Percentiles rank a stretch among this genome's conserved stretches.
phyloP scores from a whole-genome alignment of 371 early-diverging fungal genomes.

The Syncephalastrum sp. region DNA sequence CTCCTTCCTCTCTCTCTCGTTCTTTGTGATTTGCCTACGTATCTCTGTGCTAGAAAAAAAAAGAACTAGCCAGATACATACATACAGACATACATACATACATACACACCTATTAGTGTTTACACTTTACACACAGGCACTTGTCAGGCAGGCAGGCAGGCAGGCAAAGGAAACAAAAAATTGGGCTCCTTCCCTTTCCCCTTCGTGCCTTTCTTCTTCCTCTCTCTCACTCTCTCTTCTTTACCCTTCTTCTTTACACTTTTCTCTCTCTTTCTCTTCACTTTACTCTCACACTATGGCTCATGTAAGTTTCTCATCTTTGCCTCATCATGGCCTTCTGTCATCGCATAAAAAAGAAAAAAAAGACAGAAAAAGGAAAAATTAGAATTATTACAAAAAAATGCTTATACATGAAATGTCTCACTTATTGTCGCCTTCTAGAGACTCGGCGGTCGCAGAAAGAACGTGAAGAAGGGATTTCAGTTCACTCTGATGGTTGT shows the following conservation, averaged over 20 bases:
- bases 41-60: too few relatives aligned
- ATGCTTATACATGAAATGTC: too few relatives aligned
- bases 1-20: constrained; percentile 4
- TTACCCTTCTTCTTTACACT: constrained; percentile 6
- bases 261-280: constrained; percentile 6
- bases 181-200: constrained; percentile 6
- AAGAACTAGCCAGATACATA: too few relatives aligned
- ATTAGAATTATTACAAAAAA: too few relatives aligned
- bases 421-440: constrained; percentile 1
- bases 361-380: too few relatives aligned
- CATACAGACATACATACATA: too few relatives aligned
- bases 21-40: too few relatives aligned
- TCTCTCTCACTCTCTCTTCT: constrained; percentile 9
- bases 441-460: constrained; percentile 77
- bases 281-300: constrained; percentile 25
- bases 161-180: neutral
- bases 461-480: constrained; percentile 95
- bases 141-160: too few relatives aligned
- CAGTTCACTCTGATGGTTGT: constrained; percentile 96
- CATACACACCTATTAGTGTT: too few relatives aligned
- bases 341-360: too few relatives aligned
- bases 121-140: too few relatives aligned
- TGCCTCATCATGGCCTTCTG: too few relatives aligned
- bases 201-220: constrained; percentile 8
- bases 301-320: constrained; percentile 26